Evolutionary conservation across 441 rosid species (phyloP).

Genomic region (Breynia disticha): DNA sequence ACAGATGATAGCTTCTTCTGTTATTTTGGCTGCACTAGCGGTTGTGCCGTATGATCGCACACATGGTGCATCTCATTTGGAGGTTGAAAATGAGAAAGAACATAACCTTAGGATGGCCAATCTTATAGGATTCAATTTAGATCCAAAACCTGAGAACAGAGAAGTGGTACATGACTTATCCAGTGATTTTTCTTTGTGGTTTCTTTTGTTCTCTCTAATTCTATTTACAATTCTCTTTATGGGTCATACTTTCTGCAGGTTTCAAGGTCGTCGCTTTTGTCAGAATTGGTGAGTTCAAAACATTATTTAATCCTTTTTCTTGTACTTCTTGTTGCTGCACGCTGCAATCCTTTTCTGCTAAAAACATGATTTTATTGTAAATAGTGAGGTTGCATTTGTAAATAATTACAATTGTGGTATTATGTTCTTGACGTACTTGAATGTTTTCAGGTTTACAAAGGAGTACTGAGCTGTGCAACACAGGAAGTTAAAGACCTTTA

Average conservation of each 20-base stretch:
- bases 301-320: not conserved
- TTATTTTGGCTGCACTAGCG: constrained; percentile 82
- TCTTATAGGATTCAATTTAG: constrained; percentile 88
- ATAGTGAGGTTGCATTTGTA: not conserved
- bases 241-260: constrained; percentile 43
- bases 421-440: constrained; percentile 4
- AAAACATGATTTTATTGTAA: not conserved
- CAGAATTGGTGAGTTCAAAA: constrained; percentile 68
- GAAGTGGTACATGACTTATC: constrained; percentile 51
- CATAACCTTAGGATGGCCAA: constrained; percentile 90
- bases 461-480: constrained; percentile 83
- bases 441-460: constrained; percentile 60
- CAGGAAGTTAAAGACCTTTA: constrained; percentile 97
- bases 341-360: no score
- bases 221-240: constrained; percentile 4
- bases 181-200: not conserved
- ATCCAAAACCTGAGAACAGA: constrained; percentile 75
- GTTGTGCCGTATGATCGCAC: constrained; percentile 63
- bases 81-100: constrained; percentile 83
- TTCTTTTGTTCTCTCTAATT: not conserved
- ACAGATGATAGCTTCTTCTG: constrained; percentile 91
- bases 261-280: constrained; percentile 76
- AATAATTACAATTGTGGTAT: not conserved
- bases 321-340: not conserved
- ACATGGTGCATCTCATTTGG: constrained; percentile 65